Evolutionary conservation across 352 stramenopile genomes (phyloP), one percentile per base, ranked within the genome.

Genomic region (Pythium monospermum): DNA sequence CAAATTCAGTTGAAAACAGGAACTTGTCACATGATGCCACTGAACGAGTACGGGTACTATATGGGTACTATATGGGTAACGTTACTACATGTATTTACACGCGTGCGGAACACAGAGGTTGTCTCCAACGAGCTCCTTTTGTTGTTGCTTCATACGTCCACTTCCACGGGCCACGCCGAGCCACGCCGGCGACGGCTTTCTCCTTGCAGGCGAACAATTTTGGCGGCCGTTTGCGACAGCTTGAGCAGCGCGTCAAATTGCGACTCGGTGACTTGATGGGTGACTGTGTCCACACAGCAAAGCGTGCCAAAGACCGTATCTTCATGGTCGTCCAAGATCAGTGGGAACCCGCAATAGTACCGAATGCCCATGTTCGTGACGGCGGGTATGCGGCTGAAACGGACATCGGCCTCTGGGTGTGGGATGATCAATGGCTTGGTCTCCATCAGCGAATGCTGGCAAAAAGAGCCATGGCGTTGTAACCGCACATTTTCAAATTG

Each of bases 281-380:
- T 62, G 37, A 73, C 31, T 25, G 49, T 53, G 46, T 76, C 68
- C 16, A 74, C 56, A 41, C 74, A 85, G 47, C 30, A 35, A 13
- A 35, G 30, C 11, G 65, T 71, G 12, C 73, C 76, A 43, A 87
- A 76, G 43, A 81, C 53, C 4, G 66, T 75, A 22, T 66, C 58
- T 46, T 83, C 60, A 1, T 61, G 42, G 7, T 66, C 61, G 12
- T 35, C 30, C 30, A 13, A 8, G 3, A 83, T 16, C 6, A 89
- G 46, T 22, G 78, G 78, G 25, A 87, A 86, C 1, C 78, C 78
- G 51, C 71, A 87, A 68, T 89, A 87, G 49, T 82, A 89, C 35
- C 68, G 71, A n/a, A 73, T 59, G 10, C 62, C 58, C 40, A 75
- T 62, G 12, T 55, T 48, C 18, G 73, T 54, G 11, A 40, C 25